Evolutionary conservation across 2,329 filamentous ascomycete genomes (phyloP).

Genomic region (Hysterium pulicare): DNA sequence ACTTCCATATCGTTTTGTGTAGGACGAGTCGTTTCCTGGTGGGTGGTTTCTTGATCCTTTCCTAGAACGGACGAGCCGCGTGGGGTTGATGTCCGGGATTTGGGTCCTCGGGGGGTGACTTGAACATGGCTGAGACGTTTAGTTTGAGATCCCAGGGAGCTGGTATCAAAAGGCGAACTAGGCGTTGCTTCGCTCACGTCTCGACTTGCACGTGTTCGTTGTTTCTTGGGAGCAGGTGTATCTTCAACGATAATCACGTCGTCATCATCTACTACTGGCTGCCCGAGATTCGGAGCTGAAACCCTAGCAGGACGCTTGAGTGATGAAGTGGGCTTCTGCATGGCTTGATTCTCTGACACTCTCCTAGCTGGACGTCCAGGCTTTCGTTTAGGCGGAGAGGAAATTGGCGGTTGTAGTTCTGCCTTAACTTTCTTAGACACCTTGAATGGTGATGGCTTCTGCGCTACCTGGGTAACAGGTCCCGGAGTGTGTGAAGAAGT

Average conservation of each 20-base stretch:
- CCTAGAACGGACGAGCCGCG: slow-evolving; percentile 6
- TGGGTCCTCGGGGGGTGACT: slow-evolving; percentile 17
- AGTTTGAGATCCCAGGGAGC: slow-evolving; percentile 10
- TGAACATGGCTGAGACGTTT: slow-evolving; percentile 27
- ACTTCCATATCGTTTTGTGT: slow-evolving; percentile 2
- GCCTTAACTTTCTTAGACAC: not conserved
- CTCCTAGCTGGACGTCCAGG: not conserved
- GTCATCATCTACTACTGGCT: slow-evolving; percentile 22
- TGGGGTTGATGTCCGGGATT: slow-evolving; percentile 3
- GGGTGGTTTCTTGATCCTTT: not conserved
- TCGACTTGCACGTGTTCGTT: slow-evolving; percentile 17
- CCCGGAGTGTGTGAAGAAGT: slow-evolving; percentile 5
- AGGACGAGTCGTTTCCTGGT: slow-evolving; percentile 1
- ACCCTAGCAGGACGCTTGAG: slow-evolving; percentile 23
- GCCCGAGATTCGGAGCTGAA: slow-evolving; percentile 27
- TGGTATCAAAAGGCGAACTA: not conserved
- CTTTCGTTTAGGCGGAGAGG: slow-evolving; percentile 3
- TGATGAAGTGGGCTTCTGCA: slow-evolving; percentile 1
- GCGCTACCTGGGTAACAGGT: slow-evolving; percentile 2
- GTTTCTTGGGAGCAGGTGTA: slow-evolving; percentile 28
- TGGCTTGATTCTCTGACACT: not conserved
- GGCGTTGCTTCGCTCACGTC: slow-evolving; percentile 29
- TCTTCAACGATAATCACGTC: slow-evolving; percentile 20
- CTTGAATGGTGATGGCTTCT: no score
- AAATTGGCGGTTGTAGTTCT: not conserved